phyloP scores from a whole-genome alignment of 345 rosid genomes.

The Sisymbrium irio region DNA sequence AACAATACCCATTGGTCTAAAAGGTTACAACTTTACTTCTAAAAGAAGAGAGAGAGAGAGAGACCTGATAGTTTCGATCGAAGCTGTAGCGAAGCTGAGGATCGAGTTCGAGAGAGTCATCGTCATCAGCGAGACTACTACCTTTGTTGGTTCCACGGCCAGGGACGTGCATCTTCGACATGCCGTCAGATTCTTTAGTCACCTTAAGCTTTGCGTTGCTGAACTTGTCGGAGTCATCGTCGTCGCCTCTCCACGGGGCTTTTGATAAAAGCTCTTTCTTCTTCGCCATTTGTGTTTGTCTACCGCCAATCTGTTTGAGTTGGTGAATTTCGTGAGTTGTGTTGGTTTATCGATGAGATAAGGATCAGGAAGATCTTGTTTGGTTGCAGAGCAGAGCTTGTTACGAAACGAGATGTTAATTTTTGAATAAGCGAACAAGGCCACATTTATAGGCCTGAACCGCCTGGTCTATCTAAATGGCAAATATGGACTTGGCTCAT shows the following conservation, averaged over 20 bases:
- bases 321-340: background rate
- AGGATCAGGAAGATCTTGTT: background rate
- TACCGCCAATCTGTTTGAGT: background rate
- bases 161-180: constrained; percentile 82
- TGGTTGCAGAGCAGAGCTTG: background rate
- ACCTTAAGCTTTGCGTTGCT: constrained; percentile 75
- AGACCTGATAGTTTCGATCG: constrained; percentile 83
- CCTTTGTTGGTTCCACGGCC: constrained; percentile 33
- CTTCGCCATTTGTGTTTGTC: constrained; percentile 34
- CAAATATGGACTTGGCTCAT: background rate
- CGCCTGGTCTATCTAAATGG: background rate
- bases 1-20: background rate
- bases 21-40: background rate
- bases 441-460: background rate
- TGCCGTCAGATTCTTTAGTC: constrained; percentile 65
- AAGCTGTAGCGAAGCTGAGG: constrained; percentile 98
- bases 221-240: constrained; percentile 56
- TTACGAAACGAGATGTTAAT: background rate
- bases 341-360: constrained; percentile 9
- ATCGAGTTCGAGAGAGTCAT: constrained; percentile 66
- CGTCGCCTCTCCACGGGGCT: constrained; percentile 97
- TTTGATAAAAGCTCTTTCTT: constrained; percentile 70
- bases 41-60: background rate
- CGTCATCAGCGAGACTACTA: constrained; percentile 38
- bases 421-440: background rate